These are phyloP conservation scores for Lenwebbia sp. DNA, from an alignment of 345 rosid species.

Conservation along the genomic window DNA sequence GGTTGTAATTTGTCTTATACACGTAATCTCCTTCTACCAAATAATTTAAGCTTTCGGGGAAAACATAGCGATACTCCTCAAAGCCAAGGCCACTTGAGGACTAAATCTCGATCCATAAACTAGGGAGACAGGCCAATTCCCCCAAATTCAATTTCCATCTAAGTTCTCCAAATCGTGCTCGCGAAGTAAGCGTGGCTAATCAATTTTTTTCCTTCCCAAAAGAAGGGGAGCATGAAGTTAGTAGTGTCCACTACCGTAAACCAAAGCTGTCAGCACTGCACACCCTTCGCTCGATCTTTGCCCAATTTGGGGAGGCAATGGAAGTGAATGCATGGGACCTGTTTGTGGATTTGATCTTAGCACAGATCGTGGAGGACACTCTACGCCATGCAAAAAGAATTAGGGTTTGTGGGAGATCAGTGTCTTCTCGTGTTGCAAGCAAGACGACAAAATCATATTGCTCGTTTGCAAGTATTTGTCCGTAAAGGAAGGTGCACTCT, in stretches of 20 bases:
- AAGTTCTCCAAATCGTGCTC: neutral
- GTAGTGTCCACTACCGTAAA: neutral
- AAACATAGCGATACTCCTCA: neutral
- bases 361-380: neutral
- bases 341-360: neutral
- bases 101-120: neutral
- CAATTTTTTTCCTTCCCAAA: neutral
- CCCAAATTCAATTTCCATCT: neutral
- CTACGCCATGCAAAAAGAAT: neutral
- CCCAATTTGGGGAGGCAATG: neutral
- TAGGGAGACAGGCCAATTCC: neutral
- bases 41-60: neutral
- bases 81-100: neutral
- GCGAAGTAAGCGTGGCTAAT: neutral
- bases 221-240: neutral
- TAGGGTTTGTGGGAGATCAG: neutral
- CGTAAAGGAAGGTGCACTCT: neutral
- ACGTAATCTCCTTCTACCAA: neutral
- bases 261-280: neutral
- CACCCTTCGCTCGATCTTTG: neutral
- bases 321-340: neutral
- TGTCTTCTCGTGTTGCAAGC: neutral
- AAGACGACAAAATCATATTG: neutral
- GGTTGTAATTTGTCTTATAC: no score
- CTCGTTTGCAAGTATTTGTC: neutral